Evolutionary conservation across 2,329 filamentous ascomycete genomes (phyloP).

Genomic region (Niveomyces coronatus): DNA sequence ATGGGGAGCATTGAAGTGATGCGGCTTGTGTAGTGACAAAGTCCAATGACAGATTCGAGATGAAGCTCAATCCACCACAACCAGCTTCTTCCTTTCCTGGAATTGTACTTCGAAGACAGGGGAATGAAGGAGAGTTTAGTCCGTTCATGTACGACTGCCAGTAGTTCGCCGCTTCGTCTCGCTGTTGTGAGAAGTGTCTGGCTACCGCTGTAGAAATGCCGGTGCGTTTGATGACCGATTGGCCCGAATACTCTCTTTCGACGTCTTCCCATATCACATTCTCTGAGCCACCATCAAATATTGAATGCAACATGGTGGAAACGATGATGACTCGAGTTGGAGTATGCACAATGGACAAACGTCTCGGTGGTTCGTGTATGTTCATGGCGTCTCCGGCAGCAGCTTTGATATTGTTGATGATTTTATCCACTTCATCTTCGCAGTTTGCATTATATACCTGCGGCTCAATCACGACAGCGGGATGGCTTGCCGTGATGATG

Average conservation of each 20-base stretch:
- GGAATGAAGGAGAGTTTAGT: neutral
- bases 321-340: neutral
- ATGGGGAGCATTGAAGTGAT: neutral
- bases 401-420: neutral
- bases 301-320: constrained; percentile 1
- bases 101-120: constrained; percentile 1
- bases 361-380: neutral
- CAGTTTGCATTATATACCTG: neutral
- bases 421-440: neutral
- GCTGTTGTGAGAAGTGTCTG: neutral
- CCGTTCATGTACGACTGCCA: constrained; percentile 2
- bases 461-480: neutral
- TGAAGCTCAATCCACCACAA: constrained; percentile 1
- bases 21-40: constrained; percentile 1
- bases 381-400: neutral
- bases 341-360: constrained; percentile 1
- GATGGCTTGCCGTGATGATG: neutral
- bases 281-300: constrained; percentile 3
- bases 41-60: neutral
- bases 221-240: neutral
- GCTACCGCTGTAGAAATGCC: constrained; percentile 1
- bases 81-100: neutral
- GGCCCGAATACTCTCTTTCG: neutral
- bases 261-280: constrained; percentile 2
- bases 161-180: neutral